Evolutionary conservation across 1,284 basidiomycete species (phyloP), one percentile per base, ranked within the genome.

Genomic region (Kalmanozyma brasiliensis): DNA sequence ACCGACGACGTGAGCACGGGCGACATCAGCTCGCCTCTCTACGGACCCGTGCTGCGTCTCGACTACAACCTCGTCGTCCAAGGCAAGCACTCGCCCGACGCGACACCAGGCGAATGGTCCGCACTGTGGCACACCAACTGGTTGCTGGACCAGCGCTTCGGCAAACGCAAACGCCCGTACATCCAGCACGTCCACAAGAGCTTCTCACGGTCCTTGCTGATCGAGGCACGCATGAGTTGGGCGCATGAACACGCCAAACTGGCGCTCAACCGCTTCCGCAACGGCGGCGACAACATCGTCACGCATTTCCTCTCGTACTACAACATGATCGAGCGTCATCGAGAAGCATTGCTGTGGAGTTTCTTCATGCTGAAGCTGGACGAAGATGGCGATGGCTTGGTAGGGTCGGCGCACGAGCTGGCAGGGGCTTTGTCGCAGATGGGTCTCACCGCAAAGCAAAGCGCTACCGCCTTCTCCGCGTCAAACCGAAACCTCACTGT

Each of bases 301-400:
- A 55, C 63, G 2, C 69, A 73, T 20, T 73, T 73, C 26, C 38
- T 77, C 8, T 23, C 53, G 10, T 60, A 68, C 42, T 72, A 73
- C 51, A 66, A 59, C 42, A 59, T 72, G 5, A 44, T 78, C 14
- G 76, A 78, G 41, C 56, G 76, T 3, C 76, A 76, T 44, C 60
- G 76, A 4, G 75, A 78, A 46, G 77, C 77, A 5, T n/a, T 74
- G 33, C 59, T 78, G 13, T 78, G 77, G 77, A 62, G 49, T 42
- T 77, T 72, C 43, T 59, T 78, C 49, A 49, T 78, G 37, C 52
- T 73, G 1, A 56, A 32, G 30, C 17, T 69, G 20, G 76, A 78
- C 37, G 30, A 40, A 32, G 60, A 69, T 35, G 66, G 66, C 10
- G 56, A 69, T 29, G 60, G 63, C 2, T 2, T 41, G 0, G 56